Percentiles rank a stretch among this genome's conserved stretches.
Evolutionary conservation across 441 rosid genomes (phyloP).

Genomic region (Mallotus repandus): DNA sequence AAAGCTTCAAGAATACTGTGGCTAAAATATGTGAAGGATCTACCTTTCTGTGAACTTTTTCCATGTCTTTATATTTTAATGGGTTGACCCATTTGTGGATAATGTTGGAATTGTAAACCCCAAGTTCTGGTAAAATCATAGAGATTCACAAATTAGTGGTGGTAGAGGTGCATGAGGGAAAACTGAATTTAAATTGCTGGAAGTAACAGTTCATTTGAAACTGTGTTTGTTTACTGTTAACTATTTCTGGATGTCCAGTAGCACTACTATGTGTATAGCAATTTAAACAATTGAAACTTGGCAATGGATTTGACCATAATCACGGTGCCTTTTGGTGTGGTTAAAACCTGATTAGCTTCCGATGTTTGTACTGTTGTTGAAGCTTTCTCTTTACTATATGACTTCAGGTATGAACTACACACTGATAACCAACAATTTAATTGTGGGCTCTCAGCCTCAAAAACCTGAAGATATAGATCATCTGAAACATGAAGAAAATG

Average conservation of each 20-base stretch:
- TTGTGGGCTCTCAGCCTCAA: conserved; percentile 92
- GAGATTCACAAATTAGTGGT: neutral
- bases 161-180: no score
- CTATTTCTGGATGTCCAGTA: neutral
- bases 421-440: conserved; percentile 64
- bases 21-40: conserved; percentile 1
- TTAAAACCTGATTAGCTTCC: neutral
- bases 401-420: conserved; percentile 87
- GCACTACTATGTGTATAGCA: no score
- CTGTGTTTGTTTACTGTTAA: neutral
- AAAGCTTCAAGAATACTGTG: conserved; percentile 5
- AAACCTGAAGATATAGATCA: conserved; percentile 80
- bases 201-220: neutral
- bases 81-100: neutral
- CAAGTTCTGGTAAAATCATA: neutral
- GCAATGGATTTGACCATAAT: no score
- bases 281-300: no score
- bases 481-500: conserved; percentile 65
- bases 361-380: conserved; percentile 6
- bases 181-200: neutral
- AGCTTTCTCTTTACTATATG: conserved; percentile 22
- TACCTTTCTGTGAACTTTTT: conserved; percentile 8
- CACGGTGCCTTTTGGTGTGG: neutral
- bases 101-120: neutral
- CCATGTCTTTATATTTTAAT: neutral